Evolutionary conservation across 1,139 yeast genomes (phyloP), one percentile per base, ranked within the genome.

Genomic region (Candida labiduridarum): DNA sequence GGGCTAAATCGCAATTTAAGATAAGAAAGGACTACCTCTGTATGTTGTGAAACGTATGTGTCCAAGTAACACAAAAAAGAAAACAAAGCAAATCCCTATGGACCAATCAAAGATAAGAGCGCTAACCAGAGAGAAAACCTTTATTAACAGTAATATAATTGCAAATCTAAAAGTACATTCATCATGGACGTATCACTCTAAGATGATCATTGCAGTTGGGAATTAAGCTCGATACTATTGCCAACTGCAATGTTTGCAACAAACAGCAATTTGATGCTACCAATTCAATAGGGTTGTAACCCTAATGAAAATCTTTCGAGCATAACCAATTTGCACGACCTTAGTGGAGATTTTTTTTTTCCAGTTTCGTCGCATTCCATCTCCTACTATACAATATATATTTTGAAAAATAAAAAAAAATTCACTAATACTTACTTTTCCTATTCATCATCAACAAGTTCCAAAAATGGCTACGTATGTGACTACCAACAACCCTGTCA

Each of bases 401-500:
- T 22, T 11, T 25, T 2, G 25, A 22, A 15, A 29, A 19, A 16
- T 22, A 18, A 27, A 33, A 46, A 38, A 47, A 42, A 44, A 52
- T 50, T 51, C 51, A 49, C 43, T 41, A 16, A 9, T 34, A 25
- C 29, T 19, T 29, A 8, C 19, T 11, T 29, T 30, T 25, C 15
- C 38, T 33, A 19, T 44, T 36, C 46, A 44, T 52, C 34, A 56
- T 29, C 47, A 46, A 18, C 41, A 36, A 47, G 45, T 14, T 46
- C 47, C 47, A 33, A 52, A 51, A 45, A 57, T 56, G 63, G 62
- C 62, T 57, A 52, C 63, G 62, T 59, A 59, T 58, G 62, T 59
- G 41, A 41, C 2, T 22, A 19, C 18, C n/a, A 36, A 19, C 14
- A 11, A 14, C 3, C 31, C 38, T 31, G 18, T 22, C 29, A 25